Base-by-base conservation (phyloP, 257 asterid species). In the Handroanthus guayacan region DNA sequence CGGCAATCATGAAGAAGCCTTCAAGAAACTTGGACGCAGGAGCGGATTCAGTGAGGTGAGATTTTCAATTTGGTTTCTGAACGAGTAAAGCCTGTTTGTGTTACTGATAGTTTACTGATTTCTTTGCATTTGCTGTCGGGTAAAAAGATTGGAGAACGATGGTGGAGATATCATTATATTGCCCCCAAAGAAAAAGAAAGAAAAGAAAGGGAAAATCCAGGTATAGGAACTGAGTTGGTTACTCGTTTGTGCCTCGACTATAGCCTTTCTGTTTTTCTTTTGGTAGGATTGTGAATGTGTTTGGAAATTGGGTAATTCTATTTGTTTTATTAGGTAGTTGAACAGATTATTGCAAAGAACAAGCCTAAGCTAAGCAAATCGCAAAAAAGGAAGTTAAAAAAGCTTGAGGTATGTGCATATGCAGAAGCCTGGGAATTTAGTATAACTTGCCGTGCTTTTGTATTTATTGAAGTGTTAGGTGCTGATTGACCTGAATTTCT, bases 321-420 rank as follows among this genome's bases (percentile, higher is more conserved):
- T 75, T 70, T 66, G 3, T 69, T 2, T 68, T 48, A 38, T 74
- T 75, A 85, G 96, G 87, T 77, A 41, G 13, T 78, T 0, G 64
- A 47, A 41, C 74, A 83, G 78, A 81, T 79, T 57, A 84, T 77
- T 75, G 44, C 61, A 3, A 79, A 43, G 34, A 64, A 54, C 12
- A 80, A 82, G 57, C 82, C 89, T 12, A 89, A 80, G 79, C 78
- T 92, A 31, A 87, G 94, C 71, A 90, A 89, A 67, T 91, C 97
- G 17, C 97, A 89, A 88, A 85, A 91, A 82, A 84, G 97, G 80
- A 92, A 88, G 85, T 67, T 95, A 67, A 89, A 83, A 92, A 95
- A 86, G 81, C 67, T 95, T 52, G 94, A 92, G 98, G 98, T 95
- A 44, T 64, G 81, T 78, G 44, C 34, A 5, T 75, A 48, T 63